Conservation (phyloP, 2,329 filamentous ascomycete species). For the Trichoderma sp. region DNA sequence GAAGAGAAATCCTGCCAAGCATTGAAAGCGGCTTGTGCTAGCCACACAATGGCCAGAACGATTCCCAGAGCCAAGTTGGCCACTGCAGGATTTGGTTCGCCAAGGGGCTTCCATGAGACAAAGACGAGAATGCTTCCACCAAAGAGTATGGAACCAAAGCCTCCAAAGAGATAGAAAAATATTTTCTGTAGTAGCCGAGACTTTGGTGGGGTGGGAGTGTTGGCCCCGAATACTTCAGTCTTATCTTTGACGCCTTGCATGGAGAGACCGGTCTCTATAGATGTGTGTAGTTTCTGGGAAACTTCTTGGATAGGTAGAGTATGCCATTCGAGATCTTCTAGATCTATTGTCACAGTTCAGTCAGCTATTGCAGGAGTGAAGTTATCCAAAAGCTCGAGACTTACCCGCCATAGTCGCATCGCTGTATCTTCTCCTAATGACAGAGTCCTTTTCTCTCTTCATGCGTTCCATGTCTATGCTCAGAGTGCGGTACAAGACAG, state of each 20-base stretch:
- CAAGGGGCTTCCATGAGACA: neutral
- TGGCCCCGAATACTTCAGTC: neutral
- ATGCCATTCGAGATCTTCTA: neutral
- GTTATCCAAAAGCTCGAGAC: neutral
- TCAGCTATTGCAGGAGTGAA: neutral
- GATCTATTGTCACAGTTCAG: neutral
- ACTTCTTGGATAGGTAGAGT: neutral
- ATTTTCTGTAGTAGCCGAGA: neutral
- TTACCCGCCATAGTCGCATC: neutral
- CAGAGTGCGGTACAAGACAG: neutral
- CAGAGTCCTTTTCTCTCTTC: neutral
- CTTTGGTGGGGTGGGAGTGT: neutral
- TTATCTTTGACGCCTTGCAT: neutral
- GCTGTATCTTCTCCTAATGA: neutral
- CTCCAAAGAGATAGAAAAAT: neutral
- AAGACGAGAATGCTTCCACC: neutral
- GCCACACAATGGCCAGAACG: neutral
- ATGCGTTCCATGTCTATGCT: neutral
- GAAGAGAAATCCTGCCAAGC: neutral
- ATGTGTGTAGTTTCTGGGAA: neutral
- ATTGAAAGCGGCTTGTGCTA: neutral
- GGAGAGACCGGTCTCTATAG: neutral
- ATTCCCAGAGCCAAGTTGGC: neutral
- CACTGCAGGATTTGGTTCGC: neutral
- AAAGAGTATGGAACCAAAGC: neutral